These are phyloP conservation scores for Ascomycota sp. DNA, from an alignment of 2,329 filamentous ascomycete species.

Conservation along the genomic window DNA sequence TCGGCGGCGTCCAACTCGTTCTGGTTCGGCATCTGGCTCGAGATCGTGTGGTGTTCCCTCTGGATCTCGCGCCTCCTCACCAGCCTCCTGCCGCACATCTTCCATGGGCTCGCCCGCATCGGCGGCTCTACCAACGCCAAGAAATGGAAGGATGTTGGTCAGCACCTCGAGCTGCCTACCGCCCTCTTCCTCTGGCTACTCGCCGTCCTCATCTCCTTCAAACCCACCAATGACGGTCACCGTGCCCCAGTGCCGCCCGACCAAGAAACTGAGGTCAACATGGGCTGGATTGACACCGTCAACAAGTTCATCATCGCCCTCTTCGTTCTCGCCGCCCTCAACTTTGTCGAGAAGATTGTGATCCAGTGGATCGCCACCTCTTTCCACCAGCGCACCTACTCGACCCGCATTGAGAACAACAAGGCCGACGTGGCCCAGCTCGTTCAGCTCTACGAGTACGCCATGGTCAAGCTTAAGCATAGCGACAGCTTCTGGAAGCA, in stretches of 20 bases:
- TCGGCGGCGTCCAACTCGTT: constrained; percentile 61
- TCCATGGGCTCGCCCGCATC: constrained; percentile 40
- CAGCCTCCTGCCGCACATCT: constrained; percentile 24
- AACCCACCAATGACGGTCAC: constrained; percentile 54
- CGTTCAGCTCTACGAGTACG: constrained; percentile 43
- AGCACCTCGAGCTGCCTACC: constrained; percentile 64
- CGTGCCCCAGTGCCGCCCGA: constrained; percentile 14
- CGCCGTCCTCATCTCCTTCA: constrained; percentile 66
- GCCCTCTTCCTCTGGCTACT: constrained; percentile 88
- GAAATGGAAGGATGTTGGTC: constrained; percentile 83
- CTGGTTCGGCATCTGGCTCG: constrained; percentile 93
- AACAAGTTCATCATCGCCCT: constrained; percentile 74
- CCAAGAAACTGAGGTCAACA: constrained; percentile 23
- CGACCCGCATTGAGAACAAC: constrained; percentile 77
- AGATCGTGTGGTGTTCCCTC: constrained; percentile 78
- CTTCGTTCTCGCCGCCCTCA: constrained; percentile 63
- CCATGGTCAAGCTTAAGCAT: constrained; percentile 48
- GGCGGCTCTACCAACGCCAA: constrained; percentile 69
- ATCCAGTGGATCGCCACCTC: constrained; percentile 89
- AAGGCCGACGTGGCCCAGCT: constrained; percentile 61
- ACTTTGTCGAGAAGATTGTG: constrained; percentile 79
- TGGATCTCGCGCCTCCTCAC: constrained; percentile 50
- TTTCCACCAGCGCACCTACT: constrained; percentile 81
- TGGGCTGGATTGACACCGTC: constrained; percentile 53
- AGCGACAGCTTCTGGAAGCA: constrained; percentile 27